Evolutionary conservation across 2,329 filamentous ascomycete genomes (phyloP).

Genomic region (Fusarium zealandicum): DNA sequence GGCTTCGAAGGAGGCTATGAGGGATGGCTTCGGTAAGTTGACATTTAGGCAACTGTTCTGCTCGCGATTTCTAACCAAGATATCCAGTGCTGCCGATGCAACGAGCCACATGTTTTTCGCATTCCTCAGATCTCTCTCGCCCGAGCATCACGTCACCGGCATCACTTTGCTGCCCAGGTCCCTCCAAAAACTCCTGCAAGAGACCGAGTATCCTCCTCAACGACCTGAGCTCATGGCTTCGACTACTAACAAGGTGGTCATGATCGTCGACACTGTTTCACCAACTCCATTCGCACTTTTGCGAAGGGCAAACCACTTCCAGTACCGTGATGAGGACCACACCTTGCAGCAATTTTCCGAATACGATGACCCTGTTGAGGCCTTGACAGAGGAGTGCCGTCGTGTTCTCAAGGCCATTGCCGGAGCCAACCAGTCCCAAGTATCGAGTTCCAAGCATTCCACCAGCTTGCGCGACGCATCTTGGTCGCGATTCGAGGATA

Average conservation of each 20-base stretch:
- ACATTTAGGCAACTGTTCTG: conserved; percentile 1
- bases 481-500: conserved; percentile 96
- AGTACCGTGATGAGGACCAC: conserved; percentile 87
- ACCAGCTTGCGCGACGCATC: conserved; percentile 83
- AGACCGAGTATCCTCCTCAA: conserved; percentile 92
- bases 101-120: conserved; percentile 98
- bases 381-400: conserved; percentile 91
- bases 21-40: conserved; percentile 76
- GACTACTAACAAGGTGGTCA: conserved; percentile 86
- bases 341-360: conserved; percentile 86
- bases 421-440: conserved; percentile 83
- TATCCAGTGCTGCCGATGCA: conserved; percentile 82
- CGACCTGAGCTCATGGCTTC: conserved; percentile 78
- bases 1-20: conserved; percentile 96
- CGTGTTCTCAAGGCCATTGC: conserved; percentile 90
- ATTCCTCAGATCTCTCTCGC: conserved; percentile 87
- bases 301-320: conserved; percentile 90
- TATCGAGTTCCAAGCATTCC: conserved; percentile 73
- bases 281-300: conserved; percentile 92
- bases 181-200: conserved; percentile 86
- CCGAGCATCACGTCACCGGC: conserved; percentile 77
- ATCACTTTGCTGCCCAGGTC: conserved; percentile 90
- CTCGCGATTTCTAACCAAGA: conserved; percentile 24
- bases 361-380: conserved; percentile 86
- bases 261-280: conserved; percentile 96